Conservation (phyloP, 2,329 filamentous ascomycete species). For the Neospermospora avenae region DNA sequence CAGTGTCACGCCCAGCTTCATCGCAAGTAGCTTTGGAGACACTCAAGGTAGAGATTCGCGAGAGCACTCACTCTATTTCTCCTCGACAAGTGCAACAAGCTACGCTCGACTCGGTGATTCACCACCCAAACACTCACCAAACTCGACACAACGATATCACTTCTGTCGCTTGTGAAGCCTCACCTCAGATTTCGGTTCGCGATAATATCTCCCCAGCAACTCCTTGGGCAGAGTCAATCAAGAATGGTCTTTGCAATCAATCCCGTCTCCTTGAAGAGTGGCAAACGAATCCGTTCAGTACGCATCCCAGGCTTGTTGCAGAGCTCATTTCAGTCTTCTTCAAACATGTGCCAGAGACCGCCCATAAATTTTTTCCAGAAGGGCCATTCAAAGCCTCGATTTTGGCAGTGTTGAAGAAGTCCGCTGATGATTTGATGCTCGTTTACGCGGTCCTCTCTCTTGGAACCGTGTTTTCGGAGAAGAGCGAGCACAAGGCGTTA, state of each 20-base stretch:
- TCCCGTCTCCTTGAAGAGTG: conserved; percentile 26
- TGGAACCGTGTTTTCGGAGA: conserved; percentile 51
- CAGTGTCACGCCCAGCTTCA: conserved; percentile 28
- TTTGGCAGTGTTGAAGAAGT: conserved; percentile 43
- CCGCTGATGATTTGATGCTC: conserved; percentile 54
- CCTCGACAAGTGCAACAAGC: conserved; percentile 27
- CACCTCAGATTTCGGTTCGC: conserved; percentile 26
- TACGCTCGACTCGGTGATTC: conserved; percentile 30
- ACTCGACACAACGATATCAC: conserved; percentile 32
- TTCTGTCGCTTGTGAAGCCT: conserved; percentile 32
- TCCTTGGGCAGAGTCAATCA: conserved; percentile 23
- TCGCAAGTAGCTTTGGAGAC: conserved; percentile 31
- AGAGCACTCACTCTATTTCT: conserved; percentile 29
- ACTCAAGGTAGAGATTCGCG: conserved; percentile 29
- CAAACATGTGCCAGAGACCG: conserved; percentile 50
- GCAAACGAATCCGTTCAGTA: conserved; percentile 48
- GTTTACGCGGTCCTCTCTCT: conserved; percentile 58
- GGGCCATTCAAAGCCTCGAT: conserved; percentile 53
- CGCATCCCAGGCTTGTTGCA: conserved; percentile 46
- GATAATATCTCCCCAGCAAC: conserved; percentile 25
- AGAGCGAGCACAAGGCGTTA: conserved; percentile 42
- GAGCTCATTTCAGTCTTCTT: conserved; percentile 56
- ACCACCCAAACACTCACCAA: conserved; percentile 33
- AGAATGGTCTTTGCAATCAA: conserved; percentile 16
- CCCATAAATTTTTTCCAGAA: conserved; percentile 54